These are phyloP conservation scores for Senecio squalidus DNA, from an alignment of 140 eudicot species.

Conservation along the genomic window DNA sequence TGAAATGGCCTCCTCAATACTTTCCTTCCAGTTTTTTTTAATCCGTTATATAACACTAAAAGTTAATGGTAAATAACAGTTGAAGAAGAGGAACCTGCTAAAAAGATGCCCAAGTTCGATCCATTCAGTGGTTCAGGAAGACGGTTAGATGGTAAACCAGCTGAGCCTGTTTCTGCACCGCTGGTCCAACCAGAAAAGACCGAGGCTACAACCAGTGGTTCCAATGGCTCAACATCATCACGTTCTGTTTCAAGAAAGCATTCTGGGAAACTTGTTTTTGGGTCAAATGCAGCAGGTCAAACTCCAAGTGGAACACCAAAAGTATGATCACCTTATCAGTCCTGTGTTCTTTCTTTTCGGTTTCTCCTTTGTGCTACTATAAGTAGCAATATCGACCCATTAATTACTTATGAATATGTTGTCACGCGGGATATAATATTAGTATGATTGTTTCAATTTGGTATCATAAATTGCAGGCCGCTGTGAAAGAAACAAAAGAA, in stretches of 20 bases:
- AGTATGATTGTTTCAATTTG: conserved; percentile 10
- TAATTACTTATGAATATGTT: background rate
- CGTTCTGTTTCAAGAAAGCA: conserved; percentile 42
- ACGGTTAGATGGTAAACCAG: conserved; percentile 69
- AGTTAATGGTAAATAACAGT: conserved; percentile 17
- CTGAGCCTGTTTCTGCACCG: conserved; percentile 34
- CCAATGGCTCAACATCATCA: conserved; percentile 29
- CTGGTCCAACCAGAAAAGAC: conserved; percentile 29
- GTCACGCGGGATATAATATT: background rate
- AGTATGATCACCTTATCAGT: conserved; percentile 26
- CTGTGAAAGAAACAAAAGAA: conserved; percentile 28
- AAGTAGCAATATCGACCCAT: background rate
- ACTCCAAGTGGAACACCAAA: conserved; percentile 35
- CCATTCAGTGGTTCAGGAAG: conserved; percentile 67
- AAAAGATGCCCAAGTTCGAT: conserved; percentile 39
- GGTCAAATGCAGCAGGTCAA: conserved; percentile 44
- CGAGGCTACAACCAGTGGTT: conserved; percentile 18
- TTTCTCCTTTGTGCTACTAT: background rate
- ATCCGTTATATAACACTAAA: background rate
- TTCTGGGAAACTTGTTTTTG: conserved; percentile 76
- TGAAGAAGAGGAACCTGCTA: conserved; percentile 67
- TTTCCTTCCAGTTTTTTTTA: background rate
- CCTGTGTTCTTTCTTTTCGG: background rate
- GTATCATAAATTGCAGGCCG: conserved; percentile 23
- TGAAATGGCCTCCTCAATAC: background rate